These are phyloP conservation scores for Collariella sp. DNA, from an alignment of 495 filamentous ascomycete species.

Conservation along the genomic window DNA sequence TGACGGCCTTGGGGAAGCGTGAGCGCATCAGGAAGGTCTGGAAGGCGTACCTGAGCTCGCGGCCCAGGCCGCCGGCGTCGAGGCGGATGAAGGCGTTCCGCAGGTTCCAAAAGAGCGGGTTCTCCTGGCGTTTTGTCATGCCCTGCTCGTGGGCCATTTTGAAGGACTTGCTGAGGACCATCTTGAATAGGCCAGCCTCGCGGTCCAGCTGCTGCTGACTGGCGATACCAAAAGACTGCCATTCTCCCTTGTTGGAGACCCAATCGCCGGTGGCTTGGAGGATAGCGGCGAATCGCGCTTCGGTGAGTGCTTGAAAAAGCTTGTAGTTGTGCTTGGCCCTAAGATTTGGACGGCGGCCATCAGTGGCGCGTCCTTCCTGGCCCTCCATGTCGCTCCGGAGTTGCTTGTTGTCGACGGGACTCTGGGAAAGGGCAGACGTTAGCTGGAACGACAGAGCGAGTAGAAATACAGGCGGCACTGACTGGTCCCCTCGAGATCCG, in stretches of 20 bases:
- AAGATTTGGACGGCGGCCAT: not conserved
- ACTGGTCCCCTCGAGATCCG: too few species aligned
- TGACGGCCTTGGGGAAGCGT: slow-evolving; percentile 26
- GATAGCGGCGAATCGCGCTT: slow-evolving; percentile 11
- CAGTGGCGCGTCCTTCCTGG: not conserved
- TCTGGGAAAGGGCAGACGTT: too few species aligned
- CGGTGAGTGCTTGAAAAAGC: slow-evolving; percentile 24
- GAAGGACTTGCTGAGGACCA: slow-evolving; percentile 29
- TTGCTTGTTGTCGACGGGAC: not conserved
- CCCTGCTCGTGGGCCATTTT: slow-evolving; percentile 24
- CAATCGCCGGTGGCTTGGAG: slow-evolving; percentile 11
- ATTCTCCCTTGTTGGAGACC: slow-evolving; percentile 17
- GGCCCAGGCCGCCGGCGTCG: slow-evolving; percentile 40
- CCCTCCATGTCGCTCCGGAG: not conserved
- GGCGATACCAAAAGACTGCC: slow-evolving; percentile 26
- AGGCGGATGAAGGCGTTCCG: slow-evolving; percentile 47
- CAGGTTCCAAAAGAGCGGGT: slow-evolving; percentile 47
- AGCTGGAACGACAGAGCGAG: too few species aligned
- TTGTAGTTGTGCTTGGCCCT: slow-evolving; percentile 18
- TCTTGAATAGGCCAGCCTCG: slow-evolving; percentile 31
- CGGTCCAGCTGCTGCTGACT: slow-evolving; percentile 24
- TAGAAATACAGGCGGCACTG: too few species aligned
- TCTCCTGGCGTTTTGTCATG: slow-evolving; percentile 28
- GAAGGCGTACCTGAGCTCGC: slow-evolving; percentile 55
- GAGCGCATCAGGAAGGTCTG: slow-evolving; percentile 40